Base-by-base conservation (phyloP, 768 basidiomycete genomes). In the Phylloporus sp. region DNA sequence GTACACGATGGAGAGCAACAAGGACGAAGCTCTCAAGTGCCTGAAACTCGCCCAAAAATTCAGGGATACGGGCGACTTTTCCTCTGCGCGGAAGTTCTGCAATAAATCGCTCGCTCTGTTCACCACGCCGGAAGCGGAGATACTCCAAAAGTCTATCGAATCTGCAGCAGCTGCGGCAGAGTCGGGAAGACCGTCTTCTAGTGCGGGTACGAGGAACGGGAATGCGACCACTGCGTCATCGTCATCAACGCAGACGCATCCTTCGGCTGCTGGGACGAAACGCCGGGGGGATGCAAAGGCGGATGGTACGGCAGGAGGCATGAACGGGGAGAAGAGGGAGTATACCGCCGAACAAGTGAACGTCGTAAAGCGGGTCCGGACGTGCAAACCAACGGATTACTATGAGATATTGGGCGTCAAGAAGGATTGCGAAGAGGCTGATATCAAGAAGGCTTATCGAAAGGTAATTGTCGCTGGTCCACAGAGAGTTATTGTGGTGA, bases 391-490 rank as follows among this genome's bases (percentile, higher is more conserved):
- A 22, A 88, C 89, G 22, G 84, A 88, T 60, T 98, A 95, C 65
- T 98, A 98, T 65, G 90, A 90, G 65, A 97, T 98, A 52, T 67
- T 98, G 56, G 75, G 78, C 6, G 64, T 92, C 54, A 80, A 85
- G 66, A 81, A 75, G 65, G 84, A 83, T 14, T 92, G 90, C 59
- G 87, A 90, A 27, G 91, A 92, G 60, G 74, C 61, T 5, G 90
- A 90, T 29, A 77, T 93, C 45, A 93, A 96, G 76, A 93, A 90
- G 70, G 93, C 94, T 8, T 98, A 97, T 74, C 79, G 93, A 44
- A 98, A 96, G 81, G 93, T 95, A 45, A 31, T 22, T 18, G 66
- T 64, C 20, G n/a, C 11, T 46, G 3, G 47, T 59, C 38, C 23
- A 27, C 14, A n/a, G 28, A 38, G 17, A 24, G 27, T 49, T 42